Evolutionary conservation across 164 flowering plant species (phyloP).

Genomic region (Tinospora cordifolia): DNA sequence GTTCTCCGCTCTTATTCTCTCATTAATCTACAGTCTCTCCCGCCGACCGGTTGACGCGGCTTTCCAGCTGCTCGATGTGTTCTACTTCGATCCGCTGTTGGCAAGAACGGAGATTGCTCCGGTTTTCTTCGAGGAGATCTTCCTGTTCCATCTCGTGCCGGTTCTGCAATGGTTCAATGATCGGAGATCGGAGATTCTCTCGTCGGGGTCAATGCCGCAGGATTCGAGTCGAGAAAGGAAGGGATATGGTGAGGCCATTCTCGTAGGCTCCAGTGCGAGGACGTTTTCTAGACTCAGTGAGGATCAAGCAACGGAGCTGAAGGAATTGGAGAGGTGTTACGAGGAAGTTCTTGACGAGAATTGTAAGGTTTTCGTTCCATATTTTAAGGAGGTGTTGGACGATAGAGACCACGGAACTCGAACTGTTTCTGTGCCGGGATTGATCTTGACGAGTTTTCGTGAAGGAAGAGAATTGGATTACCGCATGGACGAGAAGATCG

Average conservation of each 20-base stretch:
- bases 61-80: constrained; percentile 34
- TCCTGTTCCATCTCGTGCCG: constrained; percentile 42
- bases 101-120: constrained; percentile 58
- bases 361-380: constrained; percentile 33
- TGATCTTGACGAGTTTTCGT: constrained; percentile 17
- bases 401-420: constrained; percentile 17
- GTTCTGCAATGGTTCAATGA: constrained; percentile 37
- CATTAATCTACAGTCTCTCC: constrained; percentile 32
- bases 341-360: constrained; percentile 57
- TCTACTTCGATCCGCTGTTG: constrained; percentile 36
- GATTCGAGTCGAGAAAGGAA: constrained; percentile 12
- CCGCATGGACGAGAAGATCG: constrained; percentile 18
- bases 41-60: constrained; percentile 37
- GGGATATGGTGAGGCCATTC: constrained; percentile 7
- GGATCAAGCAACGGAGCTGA: constrained; percentile 41
- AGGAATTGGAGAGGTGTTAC: constrained; percentile 46
- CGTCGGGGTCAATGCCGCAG: constrained; percentile 18
- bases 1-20: constrained; percentile 41
- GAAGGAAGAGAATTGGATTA: constrained; percentile 7
- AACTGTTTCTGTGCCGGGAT: constrained; percentile 27
- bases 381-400: constrained; percentile 40
- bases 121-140: constrained; percentile 44
- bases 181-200: constrained; percentile 33
- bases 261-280: constrained; percentile 25
- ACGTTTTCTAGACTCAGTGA: constrained; percentile 47